phyloP scores from a whole-genome alignment of 768 basidiomycete genomes.

The Phylloporus sp. region DNA sequence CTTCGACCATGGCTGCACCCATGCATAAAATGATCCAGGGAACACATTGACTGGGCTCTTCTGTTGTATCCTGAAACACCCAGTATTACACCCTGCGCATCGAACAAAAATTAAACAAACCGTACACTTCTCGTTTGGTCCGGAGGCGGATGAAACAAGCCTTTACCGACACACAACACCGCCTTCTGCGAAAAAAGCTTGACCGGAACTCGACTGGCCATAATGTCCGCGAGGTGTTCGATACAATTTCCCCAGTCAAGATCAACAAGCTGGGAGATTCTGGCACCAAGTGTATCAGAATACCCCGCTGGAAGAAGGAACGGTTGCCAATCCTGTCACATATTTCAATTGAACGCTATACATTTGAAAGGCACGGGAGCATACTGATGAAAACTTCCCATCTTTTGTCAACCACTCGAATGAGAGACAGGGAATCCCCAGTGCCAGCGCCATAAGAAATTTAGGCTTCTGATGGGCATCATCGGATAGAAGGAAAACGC shows the following conservation, averaged over 20 bases:
- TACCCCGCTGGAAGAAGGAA: slow-evolving; percentile 55
- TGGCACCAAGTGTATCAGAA: slow-evolving; percentile 35
- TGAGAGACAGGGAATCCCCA: slow-evolving; percentile 80
- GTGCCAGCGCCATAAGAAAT: slow-evolving; percentile 73
- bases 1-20: slow-evolving; percentile 71
- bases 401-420: slow-evolving; percentile 41
- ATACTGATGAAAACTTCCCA: slow-evolving; percentile 32
- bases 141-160: slow-evolving; percentile 44
- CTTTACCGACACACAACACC: slow-evolving; percentile 57
- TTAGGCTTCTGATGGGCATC: slow-evolving; percentile 68
- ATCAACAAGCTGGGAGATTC: slow-evolving; percentile 46
- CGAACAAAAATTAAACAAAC: not conserved
- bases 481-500: slow-evolving; percentile 66
- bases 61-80: slow-evolving; percentile 18
- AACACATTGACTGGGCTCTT: slow-evolving; percentile 42
- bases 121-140: slow-evolving; percentile 24
- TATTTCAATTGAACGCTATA: slow-evolving; percentile 6
- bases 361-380: not conserved
- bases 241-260: slow-evolving; percentile 44
- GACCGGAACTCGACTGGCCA: slow-evolving; percentile 49
- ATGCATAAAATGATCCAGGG: slow-evolving; percentile 70
- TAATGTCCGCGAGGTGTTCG: slow-evolving; percentile 55
- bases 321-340: slow-evolving; percentile 51
- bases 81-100: not conserved
- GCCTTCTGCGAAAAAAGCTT: slow-evolving; percentile 52